Percentiles rank a stretch among this genome's conserved stretches.
Evolutionary conservation across 495 filamentous ascomycete species (phyloP).

Genomic region (Penicillium egyptiacum): DNA sequence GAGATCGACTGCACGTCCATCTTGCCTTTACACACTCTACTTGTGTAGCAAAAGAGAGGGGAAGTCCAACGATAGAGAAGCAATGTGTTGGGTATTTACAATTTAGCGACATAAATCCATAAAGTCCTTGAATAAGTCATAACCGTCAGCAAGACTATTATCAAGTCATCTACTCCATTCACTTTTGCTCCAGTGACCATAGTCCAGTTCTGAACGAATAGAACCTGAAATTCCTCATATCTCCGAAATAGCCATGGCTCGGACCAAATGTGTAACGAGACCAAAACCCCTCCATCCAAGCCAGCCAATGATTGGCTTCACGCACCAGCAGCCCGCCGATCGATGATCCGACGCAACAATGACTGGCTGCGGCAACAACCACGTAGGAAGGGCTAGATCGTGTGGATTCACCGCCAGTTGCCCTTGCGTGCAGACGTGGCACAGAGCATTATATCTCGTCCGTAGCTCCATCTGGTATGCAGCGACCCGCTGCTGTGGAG

Average conservation of each 20-base stretch:
- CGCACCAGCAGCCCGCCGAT: constrained; percentile 31
- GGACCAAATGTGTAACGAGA: constrained; percentile 30
- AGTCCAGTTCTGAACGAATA: neutral
- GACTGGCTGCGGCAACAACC: constrained; percentile 31
- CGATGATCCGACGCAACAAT: constrained; percentile 33
- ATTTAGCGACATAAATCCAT: neutral
- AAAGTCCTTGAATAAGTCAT: constrained; percentile 1
- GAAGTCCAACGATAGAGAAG: no score
- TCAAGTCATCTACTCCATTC: constrained; percentile 5
- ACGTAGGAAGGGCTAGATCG: constrained; percentile 33
- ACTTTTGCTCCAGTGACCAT: neutral
- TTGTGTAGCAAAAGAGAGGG: constrained; percentile 1
- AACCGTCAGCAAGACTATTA: constrained; percentile 7
- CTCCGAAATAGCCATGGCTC: constrained; percentile 17
- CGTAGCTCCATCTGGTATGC: neutral
- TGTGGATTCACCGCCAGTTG: constrained; percentile 37
- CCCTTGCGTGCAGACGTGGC: constrained; percentile 32
- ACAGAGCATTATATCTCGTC: constrained; percentile 12
- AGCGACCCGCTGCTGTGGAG: neutral
- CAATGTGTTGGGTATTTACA: neutral
- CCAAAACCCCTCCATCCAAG: constrained; percentile 2
- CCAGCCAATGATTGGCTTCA: constrained; percentile 9
- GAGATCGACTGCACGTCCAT: constrained; percentile 40
- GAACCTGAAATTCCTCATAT: constrained; percentile 6
- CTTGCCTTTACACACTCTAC: constrained; percentile 16